Base-by-base conservation (phyloP, 805 yeast species). In the Metschnikowia lunata region DNA sequence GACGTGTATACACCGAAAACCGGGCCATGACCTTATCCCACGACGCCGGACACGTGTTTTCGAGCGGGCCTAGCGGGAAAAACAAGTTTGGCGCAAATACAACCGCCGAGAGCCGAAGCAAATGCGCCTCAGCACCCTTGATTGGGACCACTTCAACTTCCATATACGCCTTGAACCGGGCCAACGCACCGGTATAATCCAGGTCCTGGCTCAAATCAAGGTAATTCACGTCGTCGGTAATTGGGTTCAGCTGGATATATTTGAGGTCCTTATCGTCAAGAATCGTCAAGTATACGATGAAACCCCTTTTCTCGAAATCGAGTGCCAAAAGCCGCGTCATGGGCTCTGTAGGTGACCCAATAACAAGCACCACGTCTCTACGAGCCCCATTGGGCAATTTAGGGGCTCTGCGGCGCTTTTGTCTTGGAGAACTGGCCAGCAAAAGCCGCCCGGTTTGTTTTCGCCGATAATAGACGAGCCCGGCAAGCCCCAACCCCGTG, bases 301-400 rank as follows among this genome's bases (percentile, higher is more conserved):
- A 87, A 1, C 96, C 95, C 42, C 95, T 69, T 36, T 75, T 75
- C 50, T 86, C 89, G 50, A 88, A 72, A 59, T 88, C 96, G 45
- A 77, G 72, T 1, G 89, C 86, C 28, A 88, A 65, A 40, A 82
- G 71, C 45, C 86, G 72, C 1, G 88, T 80, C 44, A 86, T 65
- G 1, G 88, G 88, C 49, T 85, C 91, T 2, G 79, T 71, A 2
- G 90, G 89, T 1, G 88, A 82, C 1, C 95, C 95, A 4, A 87
- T 74, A 5, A 88, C 66, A 15, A 88, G 66, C 3, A 88, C 78
- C 8, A 85, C 91, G 54, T 87, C 93, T 47, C 75, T 74, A 39
- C 96, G 67, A 3, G 86, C 85, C 1, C 95, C 93, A 48, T 82
- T 82, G 6, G 75, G 54, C 29, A 88, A 68, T 46, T 80, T 74